These are phyloP conservation scores for Diaporthe citrichinensis DNA, from an alignment of 2,329 filamentous ascomycete species.

Conservation along the genomic window DNA sequence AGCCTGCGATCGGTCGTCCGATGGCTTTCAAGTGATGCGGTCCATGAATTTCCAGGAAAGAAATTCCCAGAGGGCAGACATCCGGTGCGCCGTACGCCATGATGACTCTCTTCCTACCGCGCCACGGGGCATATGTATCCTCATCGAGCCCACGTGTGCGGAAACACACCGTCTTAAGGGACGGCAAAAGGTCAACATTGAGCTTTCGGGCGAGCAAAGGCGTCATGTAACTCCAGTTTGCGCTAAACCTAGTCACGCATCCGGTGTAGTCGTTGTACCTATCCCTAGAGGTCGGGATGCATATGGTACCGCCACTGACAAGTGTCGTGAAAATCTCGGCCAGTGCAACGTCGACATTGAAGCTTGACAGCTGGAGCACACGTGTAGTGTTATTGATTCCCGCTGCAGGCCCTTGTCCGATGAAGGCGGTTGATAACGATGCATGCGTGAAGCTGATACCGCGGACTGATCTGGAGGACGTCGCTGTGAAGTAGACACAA, in stretches of 20 bases:
- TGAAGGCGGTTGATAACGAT: constrained; percentile 68
- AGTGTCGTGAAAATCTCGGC: constrained; percentile 69
- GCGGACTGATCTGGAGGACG: constrained; percentile 69
- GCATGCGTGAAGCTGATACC: constrained; percentile 75
- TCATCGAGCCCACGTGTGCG: constrained; percentile 64
- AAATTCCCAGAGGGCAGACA: constrained; percentile 65
- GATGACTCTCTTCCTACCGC: constrained; percentile 60
- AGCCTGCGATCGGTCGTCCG: constrained; percentile 62
- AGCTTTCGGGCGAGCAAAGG: constrained; percentile 68
- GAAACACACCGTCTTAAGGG: constrained; percentile 59
- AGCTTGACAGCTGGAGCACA: constrained; percentile 71
- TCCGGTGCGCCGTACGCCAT: constrained; percentile 67
- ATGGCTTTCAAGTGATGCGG: constrained; percentile 58
- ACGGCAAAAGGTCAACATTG: constrained; percentile 53
- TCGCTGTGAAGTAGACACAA: constrained; percentile 73
- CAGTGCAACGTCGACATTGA: constrained; percentile 68
- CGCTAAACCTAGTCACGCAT: constrained; percentile 64
- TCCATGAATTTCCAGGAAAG: constrained; percentile 59
- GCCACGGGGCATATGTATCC: constrained; percentile 63
- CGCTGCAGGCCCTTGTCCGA: constrained; percentile 65
- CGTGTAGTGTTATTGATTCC: constrained; percentile 66
- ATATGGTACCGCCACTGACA: constrained; percentile 70
- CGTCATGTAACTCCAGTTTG: constrained; percentile 69
- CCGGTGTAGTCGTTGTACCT: constrained; percentile 64
- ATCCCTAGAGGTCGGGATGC: constrained; percentile 67